Conservation (phyloP, 257 asterid genomes). For the Przewalskia tangutica region DNA sequence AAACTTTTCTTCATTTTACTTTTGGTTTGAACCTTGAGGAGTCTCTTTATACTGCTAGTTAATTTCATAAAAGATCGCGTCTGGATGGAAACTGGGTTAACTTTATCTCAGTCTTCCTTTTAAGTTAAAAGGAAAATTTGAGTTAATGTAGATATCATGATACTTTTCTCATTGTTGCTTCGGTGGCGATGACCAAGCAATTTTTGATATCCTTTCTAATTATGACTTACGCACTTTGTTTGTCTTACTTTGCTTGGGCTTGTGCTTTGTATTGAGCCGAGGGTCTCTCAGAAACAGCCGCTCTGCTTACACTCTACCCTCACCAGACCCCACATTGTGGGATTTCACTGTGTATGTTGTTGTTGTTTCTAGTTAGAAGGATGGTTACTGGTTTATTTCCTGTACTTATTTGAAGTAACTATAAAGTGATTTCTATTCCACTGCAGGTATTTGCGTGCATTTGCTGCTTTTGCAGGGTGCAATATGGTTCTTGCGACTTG, state of each 20-base stretch:
- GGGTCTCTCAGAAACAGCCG: no score
- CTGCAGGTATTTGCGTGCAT: slow-evolving; percentile 59
- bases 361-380: not conserved
- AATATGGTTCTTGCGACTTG: slow-evolving; percentile 49
- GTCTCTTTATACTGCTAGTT: not conserved
- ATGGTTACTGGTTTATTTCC: not conserved
- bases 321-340: no score
- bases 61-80: not conserved
- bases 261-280: no score
- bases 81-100: not conserved
- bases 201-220: not conserved
- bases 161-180: not conserved
- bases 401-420: slow-evolving; percentile 10
- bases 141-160: not conserved
- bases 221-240: no score
- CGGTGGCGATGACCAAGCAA: not conserved
- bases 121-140: not conserved
- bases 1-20: not conserved
- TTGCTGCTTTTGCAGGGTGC: slow-evolving; percentile 56
- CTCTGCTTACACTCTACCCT: no score
- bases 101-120: not conserved
- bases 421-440: slow-evolving; percentile 13
- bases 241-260: no score
- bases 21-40: not conserved
- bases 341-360: no score